These are phyloP conservation scores for Sugiyamaella castrensis DNA, from an alignment of 1,139 yeast species.

Conservation along the genomic window DNA sequence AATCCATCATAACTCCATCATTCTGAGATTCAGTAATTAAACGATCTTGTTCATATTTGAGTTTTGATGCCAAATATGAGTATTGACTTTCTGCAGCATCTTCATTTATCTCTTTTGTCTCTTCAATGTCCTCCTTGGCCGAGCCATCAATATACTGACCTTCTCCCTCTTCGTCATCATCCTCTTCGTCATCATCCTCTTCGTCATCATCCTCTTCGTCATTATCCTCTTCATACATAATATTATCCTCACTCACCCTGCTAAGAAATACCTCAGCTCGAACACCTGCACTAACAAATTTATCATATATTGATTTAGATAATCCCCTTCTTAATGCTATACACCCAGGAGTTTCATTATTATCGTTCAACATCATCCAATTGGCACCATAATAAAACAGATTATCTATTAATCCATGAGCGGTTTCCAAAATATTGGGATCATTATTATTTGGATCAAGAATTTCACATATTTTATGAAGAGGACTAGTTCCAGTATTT, in stretches of 20 bases:
- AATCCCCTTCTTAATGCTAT: constrained; percentile 39
- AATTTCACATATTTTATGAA: constrained; percentile 54
- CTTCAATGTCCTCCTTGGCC: constrained; percentile 24
- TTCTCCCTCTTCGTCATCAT: constrained; percentile 19
- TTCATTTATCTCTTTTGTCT: constrained; percentile 13
- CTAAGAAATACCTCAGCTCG: constrained; percentile 81
- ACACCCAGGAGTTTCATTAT: constrained; percentile 76
- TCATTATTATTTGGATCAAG: constrained; percentile 36
- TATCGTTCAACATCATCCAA: constrained; percentile 65
- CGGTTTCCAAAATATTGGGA: constrained; percentile 44
- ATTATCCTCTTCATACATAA: constrained; percentile 42
- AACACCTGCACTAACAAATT: constrained; percentile 82
- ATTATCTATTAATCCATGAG: constrained; percentile 55
- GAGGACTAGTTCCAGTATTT: constrained; percentile 66
- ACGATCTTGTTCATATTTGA: constrained; percentile 69
- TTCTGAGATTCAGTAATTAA: constrained; percentile 66
- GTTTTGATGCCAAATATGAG: constrained; percentile 61
- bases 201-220: constrained; percentile 29
- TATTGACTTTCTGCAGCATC: constrained; percentile 47
- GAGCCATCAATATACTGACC: too few species aligned
- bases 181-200: constrained; percentile 25
- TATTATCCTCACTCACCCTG: constrained; percentile 57
- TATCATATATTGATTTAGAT: constrained; percentile 40
- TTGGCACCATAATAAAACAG: constrained; percentile 88
- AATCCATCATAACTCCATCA: constrained; percentile 97